These are phyloP conservation scores for Apium graveolens DNA, from an alignment of 129 eudicot genomes.

Conservation along the genomic window DNA sequence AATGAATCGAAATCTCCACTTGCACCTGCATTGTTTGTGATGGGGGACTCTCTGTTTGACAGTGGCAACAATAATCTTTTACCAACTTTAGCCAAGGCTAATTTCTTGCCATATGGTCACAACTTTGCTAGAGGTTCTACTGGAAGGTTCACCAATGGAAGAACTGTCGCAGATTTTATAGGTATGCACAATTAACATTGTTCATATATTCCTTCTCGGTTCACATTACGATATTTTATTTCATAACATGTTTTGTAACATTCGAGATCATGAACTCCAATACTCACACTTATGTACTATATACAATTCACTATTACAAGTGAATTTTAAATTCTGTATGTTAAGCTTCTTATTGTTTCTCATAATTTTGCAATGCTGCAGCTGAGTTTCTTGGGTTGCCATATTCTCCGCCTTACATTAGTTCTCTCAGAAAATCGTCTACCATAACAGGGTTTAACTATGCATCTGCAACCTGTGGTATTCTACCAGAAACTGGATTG, in stretches of 20 bases:
- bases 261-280: neutral
- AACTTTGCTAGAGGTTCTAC: slow-evolving; percentile 42
- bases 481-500: slow-evolving; percentile 40
- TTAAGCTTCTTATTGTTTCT: neutral
- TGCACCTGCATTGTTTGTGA: slow-evolving; percentile 45
- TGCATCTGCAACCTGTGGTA: slow-evolving; percentile 53
- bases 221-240: neutral
- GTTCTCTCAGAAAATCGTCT: slow-evolving; percentile 5
- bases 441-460: slow-evolving; percentile 33
- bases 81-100: slow-evolving; percentile 41
- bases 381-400: slow-evolving; percentile 56
- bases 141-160: slow-evolving; percentile 58
- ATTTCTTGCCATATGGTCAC: slow-evolving; percentile 49
- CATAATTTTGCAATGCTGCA: neutral
- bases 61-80: slow-evolving; percentile 51
- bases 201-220: neutral
- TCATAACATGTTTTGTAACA: too few relatives aligned
- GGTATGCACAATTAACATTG: neutral
- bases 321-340: too few relatives aligned
- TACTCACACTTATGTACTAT: too few relatives aligned
- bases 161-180: slow-evolving; percentile 14
- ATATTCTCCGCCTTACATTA: slow-evolving; percentile 32
- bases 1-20: neutral
- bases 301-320: too few relatives aligned
- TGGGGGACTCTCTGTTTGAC: slow-evolving; percentile 62